Base-by-base conservation (phyloP, 1,284 basidiomycete genomes). In the Heliocybe sulcata region DNA sequence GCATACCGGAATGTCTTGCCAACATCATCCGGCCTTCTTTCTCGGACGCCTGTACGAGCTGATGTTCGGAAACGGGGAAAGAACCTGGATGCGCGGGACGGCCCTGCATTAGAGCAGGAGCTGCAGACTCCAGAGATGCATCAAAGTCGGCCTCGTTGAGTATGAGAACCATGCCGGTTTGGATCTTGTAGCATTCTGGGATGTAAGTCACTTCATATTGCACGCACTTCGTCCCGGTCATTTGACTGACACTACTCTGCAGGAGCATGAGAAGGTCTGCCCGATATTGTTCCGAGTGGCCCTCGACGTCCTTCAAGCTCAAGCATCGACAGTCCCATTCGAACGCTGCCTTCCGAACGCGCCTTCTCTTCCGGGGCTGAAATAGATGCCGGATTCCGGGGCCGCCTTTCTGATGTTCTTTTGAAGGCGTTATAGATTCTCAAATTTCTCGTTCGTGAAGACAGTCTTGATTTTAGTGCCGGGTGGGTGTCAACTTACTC, bases 321-420 rank as follows among this genome's bases (percentile, higher is more conserved):
- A 59, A 47, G 58, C 56, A 11, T 60, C 56, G 9, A 38, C 59
- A n/a, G 59, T 60, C 14, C 48, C 58, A 2, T 56, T n/a, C n/a
- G n/a, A n/a, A n/a, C n/a, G n/a, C n/a, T n/a, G n/a, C n/a, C n/a
- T n/a, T n/a, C 51, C 54, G 59, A 60, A 45, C 51, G 59, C 14
- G 56, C 59, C 29, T 60, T 60, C 50, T 60, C 59, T 10, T 51
- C 58, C 11, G 47, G 51, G 26, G 55, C 52, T 14, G 50, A 57
- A 3, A 60, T 54, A 19, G 42, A 19, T 23, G 59, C 59, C 19
- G 22, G 20, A 14, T 38, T 27, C 3, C 47, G 56, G 8, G 55
- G 31, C 35, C 38, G 45, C 1, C 29, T 59, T 11, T 35, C 20
- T 4, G 51, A 58, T 23, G n/a, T 53, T n/a, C 16, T 58, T 23